Base-by-base conservation (phyloP, 495 filamentous ascomycete genomes). In the Tuber aestivum region DNA sequence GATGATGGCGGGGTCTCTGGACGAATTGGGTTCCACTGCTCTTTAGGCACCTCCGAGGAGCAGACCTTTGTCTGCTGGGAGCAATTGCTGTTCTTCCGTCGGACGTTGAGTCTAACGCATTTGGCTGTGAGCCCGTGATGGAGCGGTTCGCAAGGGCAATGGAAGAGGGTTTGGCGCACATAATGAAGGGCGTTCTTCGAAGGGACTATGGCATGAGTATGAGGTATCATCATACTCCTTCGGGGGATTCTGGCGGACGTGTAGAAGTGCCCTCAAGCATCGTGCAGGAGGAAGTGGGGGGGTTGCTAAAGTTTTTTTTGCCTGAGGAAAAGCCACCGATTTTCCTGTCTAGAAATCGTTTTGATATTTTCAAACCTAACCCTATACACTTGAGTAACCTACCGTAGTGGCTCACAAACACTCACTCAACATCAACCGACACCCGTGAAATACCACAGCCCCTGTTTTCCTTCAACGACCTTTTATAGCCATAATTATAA, bases 91-190 rank as follows among this genome's bases (percentile, higher is more conserved):
- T 21, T 35, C 71, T 42, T 72, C 48, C 41, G 44, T 38, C 7
- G 38, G 20, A 44, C 21, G n/a, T 75, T 65, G 35, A 42, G 56
- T n/a, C 72, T 70, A 16, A 69, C 14, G 44, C 73, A 79, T 75
- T 50, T 75, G 74, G 74, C 27, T 38, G 50, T 65, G 56, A 27
- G 56, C 56, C 45, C 70, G 74, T 72, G 48, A 56, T 38, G 42
- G 69, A 61, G 41, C 50, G 72, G 75, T 70, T 69, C 73, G 73
- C 56, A 72, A n/a, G 44, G 40, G 69, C 71, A 72, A 37, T 70
- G 80, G 38, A 82, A 82, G 41, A 82, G 38, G 42, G 82, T 50
- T 70, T 82, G 79, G 72, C 74, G 80, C 61, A 82, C 74, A 75
- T 79, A 82, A 69, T 73, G 74, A 73, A 82, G 80, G 73, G 75